Evolutionary conservation across 2,329 filamentous ascomycete genomes (phyloP).

Genomic region (Penicillium sp.): DNA sequence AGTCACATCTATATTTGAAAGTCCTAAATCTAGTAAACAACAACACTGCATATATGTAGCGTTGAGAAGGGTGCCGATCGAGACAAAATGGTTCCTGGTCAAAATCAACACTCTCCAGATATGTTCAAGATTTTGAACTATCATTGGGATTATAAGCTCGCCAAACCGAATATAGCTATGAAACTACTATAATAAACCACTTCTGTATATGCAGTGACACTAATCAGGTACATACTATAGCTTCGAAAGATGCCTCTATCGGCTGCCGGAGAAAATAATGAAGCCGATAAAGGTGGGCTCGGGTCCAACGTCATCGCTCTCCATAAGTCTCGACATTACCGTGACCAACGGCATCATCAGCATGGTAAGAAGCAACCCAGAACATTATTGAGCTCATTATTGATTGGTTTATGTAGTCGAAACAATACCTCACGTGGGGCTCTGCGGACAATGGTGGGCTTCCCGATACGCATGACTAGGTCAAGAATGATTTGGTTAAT

Average conservation of each 20-base stretch:
- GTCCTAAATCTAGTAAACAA: too few species aligned
- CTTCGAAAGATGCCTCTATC: background rate
- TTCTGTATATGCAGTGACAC: too few species aligned
- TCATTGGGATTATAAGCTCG: too few species aligned
- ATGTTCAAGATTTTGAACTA: too few species aligned
- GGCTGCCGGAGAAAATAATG: background rate
- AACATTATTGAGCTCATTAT: constrained; percentile 4
- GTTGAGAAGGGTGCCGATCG: too few species aligned
- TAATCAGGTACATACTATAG: background rate
- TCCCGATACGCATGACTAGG: background rate
- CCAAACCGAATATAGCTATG: too few species aligned
- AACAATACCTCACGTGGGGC: constrained; percentile 94
- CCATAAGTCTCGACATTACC: constrained; percentile 4
- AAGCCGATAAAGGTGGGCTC: constrained; percentile 1
- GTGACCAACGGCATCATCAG: background rate
- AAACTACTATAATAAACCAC: too few species aligned
- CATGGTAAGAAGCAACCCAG: constrained; percentile 2
- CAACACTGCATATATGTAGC: too few species aligned
- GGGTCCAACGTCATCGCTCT: constrained; percentile 9
- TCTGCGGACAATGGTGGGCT: constrained; percentile 77
- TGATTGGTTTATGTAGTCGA: constrained; percentile 63
- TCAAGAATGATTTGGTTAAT: constrained; percentile 24
- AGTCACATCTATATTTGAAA: background rate
- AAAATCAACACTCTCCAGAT: too few species aligned
- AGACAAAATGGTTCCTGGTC: too few species aligned